Evolutionary conservation across 228 moss, liverwort and hornwort species (phyloP).

Genomic region (Sphagnum magellanicum): DNA sequence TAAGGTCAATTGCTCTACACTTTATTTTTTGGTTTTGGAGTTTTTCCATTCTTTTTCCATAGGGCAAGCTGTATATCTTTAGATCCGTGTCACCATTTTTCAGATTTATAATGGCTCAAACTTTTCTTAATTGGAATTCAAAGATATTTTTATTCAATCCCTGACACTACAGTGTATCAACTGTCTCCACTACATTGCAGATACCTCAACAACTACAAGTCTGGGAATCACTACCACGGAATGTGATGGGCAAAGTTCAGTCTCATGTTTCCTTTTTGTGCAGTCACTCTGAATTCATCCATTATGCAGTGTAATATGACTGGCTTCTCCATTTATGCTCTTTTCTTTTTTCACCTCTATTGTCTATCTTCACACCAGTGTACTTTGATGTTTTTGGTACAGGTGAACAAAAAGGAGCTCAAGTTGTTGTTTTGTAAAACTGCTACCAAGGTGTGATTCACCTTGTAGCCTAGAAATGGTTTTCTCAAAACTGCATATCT

Average conservation of each 20-base stretch:
- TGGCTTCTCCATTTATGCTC: too few species aligned
- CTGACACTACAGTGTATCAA: background rate
- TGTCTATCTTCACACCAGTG: too few species aligned
- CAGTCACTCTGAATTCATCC: too few species aligned
- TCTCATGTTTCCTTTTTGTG: background rate
- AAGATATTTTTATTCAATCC: background rate
- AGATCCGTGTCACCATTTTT: background rate
- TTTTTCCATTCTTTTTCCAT: background rate
- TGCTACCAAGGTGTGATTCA: background rate
- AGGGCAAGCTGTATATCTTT: background rate
- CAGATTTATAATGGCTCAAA: background rate
- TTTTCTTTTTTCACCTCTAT: too few species aligned
- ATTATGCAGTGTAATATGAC: too few species aligned
- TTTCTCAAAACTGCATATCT: too few species aligned
- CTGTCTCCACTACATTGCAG: constrained; percentile 26
- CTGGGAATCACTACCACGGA: constrained; percentile 74
- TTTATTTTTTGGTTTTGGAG: background rate
- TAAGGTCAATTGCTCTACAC: constrained; percentile 37
- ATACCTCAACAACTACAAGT: constrained; percentile 69
- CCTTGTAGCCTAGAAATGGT: too few species aligned
- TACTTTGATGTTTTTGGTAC: background rate
- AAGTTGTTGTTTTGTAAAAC: constrained; percentile 21
- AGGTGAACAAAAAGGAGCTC: constrained; percentile 67
- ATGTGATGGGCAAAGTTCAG: constrained; percentile 85
- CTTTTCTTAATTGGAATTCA: background rate